A percentile compares a stretch with the other conserved stretches of the same genome.
These are phyloP conservation scores for Candida nanaspora DNA, from an alignment of 805 yeast species.

Conservation along the genomic window DNA sequence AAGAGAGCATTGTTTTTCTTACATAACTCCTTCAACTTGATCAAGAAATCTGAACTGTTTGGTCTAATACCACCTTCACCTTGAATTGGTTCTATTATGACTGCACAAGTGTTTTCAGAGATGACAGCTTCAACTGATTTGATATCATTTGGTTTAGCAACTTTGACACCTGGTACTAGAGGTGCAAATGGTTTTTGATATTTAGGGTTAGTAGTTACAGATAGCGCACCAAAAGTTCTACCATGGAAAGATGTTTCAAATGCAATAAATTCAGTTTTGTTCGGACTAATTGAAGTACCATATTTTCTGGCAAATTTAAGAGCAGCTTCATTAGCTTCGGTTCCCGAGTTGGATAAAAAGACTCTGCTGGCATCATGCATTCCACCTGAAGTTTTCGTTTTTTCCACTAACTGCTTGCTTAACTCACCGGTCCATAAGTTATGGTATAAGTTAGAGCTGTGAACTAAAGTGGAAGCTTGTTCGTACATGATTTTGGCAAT, in stretches of 20 bases:
- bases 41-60: conserved; percentile 55
- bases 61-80: conserved; percentile 95
- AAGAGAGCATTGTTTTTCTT: conserved; percentile 62
- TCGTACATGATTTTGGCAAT: conserved; percentile 63
- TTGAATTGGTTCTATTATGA: conserved; percentile 94
- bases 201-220: conserved; percentile 89
- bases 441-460: conserved; percentile 79
- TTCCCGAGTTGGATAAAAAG: conserved; percentile 52
- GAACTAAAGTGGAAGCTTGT: conserved; percentile 70
- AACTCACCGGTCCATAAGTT: conserved; percentile 80
- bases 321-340: conserved; percentile 56
- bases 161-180: conserved; percentile 79
- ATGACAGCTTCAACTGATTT: conserved; percentile 51
- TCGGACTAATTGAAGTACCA: conserved; percentile 49
- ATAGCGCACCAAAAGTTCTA: conserved; percentile 85
- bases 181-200: conserved; percentile 91
- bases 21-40: conserved; percentile 61
- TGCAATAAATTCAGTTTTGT: conserved; percentile 74
- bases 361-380: conserved; percentile 77
- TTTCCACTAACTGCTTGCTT: conserved; percentile 60
- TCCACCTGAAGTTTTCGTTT: conserved; percentile 68
- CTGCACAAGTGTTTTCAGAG: conserved; percentile 72
- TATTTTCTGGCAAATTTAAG: conserved; percentile 66
- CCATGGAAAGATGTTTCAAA: conserved; percentile 93
- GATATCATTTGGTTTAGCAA: conserved; percentile 57